These are phyloP conservation scores for Penicillium sp. DNA, from an alignment of 2,329 filamentous ascomycete genomes.

Conservation along the genomic window DNA sequence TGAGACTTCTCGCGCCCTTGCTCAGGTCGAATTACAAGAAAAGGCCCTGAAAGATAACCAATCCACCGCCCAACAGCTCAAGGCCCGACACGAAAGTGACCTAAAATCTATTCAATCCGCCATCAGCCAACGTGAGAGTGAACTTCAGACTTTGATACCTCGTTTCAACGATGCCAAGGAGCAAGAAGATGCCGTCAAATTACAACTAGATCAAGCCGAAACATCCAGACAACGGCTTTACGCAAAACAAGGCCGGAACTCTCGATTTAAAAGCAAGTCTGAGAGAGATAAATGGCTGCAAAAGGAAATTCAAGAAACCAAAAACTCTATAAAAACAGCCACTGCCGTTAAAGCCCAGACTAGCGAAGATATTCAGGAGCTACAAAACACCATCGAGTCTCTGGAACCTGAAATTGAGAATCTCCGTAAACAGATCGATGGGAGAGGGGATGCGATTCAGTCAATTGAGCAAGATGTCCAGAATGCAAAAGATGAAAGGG, in stretches of 20 bases:
- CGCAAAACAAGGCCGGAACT: conserved; percentile 85
- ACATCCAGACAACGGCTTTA: conserved; percentile 73
- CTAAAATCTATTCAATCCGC: conserved; percentile 67
- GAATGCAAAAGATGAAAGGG: conserved; percentile 70
- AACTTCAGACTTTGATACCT: conserved; percentile 72
- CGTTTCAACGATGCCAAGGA: conserved; percentile 69
- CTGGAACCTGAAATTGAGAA: conserved; percentile 69
- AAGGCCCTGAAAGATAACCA: conserved; percentile 82
- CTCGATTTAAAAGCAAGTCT: conserved; percentile 80
- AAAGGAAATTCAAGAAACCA: conserved; percentile 75
- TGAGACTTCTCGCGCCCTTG: conserved; percentile 72
- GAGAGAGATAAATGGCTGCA: conserved; percentile 82
- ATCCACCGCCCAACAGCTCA: conserved; percentile 69
- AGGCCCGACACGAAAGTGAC: conserved; percentile 66
- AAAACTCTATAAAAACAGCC: conserved; percentile 69
- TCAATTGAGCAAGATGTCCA: conserved; percentile 70
- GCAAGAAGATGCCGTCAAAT: conserved; percentile 66
- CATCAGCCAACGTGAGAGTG: conserved; percentile 70
- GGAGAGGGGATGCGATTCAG: conserved; percentile 70
- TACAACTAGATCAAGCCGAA: conserved; percentile 72
- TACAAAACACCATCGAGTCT: conserved; percentile 66
- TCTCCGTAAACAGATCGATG: conserved; percentile 69
- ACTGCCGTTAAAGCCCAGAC: conserved; percentile 82
- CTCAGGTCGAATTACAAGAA: conserved; percentile 80
- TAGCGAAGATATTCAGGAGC: conserved; percentile 71